Evolutionary conservation across 148 eudicot genomes (phyloP).

Genomic region (Chenopodium formosanum): DNA sequence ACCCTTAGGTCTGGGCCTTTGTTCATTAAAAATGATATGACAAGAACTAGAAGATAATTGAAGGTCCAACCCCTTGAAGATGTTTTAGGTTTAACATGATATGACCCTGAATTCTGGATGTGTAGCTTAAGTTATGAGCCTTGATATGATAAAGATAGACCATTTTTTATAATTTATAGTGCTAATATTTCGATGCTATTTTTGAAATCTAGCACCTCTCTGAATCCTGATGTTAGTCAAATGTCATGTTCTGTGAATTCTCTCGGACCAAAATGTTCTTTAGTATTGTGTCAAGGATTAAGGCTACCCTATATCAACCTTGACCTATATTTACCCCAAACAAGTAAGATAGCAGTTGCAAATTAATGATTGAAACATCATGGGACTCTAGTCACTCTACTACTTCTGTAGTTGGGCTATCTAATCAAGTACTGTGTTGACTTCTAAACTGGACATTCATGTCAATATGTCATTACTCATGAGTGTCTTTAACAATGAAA

Average conservation of each 20-base stretch:
- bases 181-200: not conserved
- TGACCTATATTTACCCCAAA: not conserved
- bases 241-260: not conserved
- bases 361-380: not conserved
- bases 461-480: not conserved
- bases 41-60: not conserved
- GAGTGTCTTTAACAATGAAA: not conserved
- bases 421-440: not conserved
- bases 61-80: not conserved
- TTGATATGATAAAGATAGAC: not conserved
- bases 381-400: not conserved
- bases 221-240: not conserved
- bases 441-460: not conserved
- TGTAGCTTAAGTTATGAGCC: not conserved
- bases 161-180: not conserved
- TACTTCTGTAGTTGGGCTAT: too few relatives aligned
- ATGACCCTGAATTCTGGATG: not conserved
- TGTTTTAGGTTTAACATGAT: not conserved
- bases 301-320: not conserved
- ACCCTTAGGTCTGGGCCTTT: not conserved
- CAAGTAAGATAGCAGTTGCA: not conserved
- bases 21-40: not conserved
- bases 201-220: not conserved
- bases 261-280: not conserved
- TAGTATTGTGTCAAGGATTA: not conserved